These are phyloP conservation scores for Leccinum griseonigrum DNA, from an alignment of 1,284 basidiomycete species.

Conservation along the genomic window DNA sequence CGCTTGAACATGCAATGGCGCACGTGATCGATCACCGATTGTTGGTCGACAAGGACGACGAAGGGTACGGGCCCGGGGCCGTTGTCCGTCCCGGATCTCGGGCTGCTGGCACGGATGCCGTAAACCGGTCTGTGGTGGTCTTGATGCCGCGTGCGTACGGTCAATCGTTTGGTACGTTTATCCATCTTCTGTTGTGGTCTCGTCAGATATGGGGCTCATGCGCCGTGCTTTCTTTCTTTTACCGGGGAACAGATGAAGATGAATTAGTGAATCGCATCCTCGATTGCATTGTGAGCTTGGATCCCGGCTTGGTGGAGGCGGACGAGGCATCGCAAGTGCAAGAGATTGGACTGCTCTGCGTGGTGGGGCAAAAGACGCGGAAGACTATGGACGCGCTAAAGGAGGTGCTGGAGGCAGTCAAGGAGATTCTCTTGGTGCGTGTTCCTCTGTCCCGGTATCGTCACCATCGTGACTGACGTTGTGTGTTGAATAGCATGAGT, in stretches of 20 bases:
- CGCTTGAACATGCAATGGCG: background rate
- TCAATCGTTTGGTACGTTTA: slow-evolving; percentile 16
- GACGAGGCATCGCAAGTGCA: slow-evolving; percentile 7
- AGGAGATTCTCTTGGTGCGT: slow-evolving; percentile 12
- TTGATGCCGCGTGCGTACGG: background rate
- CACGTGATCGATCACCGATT: slow-evolving; percentile 7
- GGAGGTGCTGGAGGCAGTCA: slow-evolving; percentile 3
- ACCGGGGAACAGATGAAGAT: slow-evolving; percentile 6
- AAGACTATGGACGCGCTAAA: slow-evolving; percentile 4
- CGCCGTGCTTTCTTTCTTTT: background rate
- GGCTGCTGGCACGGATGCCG: background rate
- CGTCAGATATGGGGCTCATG: background rate
- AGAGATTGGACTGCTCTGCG: slow-evolving; percentile 14
- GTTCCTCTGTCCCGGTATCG: background rate
- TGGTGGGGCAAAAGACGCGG: slow-evolving; percentile 11
- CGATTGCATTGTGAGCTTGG: slow-evolving; percentile 5
- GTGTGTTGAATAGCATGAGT: background rate
- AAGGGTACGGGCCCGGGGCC: background rate
- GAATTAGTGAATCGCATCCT: slow-evolving; percentile 12
- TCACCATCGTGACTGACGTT: background rate
- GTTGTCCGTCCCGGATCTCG: slow-evolving; percentile 3
- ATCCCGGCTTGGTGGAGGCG: background rate
- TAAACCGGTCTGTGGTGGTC: slow-evolving; percentile 9
- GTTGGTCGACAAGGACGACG: background rate
- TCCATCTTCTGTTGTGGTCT: background rate